Conservation (phyloP, 495 filamentous ascomycete genomes). For the Penicillium lividum region DNA sequence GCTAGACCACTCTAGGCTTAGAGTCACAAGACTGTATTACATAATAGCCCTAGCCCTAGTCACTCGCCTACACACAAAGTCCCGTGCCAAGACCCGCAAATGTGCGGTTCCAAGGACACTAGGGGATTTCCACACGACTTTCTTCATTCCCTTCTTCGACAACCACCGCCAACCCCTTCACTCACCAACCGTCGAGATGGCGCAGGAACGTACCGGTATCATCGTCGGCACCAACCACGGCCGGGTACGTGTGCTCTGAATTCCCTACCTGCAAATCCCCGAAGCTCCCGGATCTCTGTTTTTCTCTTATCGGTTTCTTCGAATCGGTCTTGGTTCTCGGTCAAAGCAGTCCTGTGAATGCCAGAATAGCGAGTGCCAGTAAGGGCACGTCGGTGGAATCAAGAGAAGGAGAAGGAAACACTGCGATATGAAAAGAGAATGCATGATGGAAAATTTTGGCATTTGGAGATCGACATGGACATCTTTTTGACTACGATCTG, state of each 20-base stretch:
- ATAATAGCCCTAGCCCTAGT: conserved; percentile 31
- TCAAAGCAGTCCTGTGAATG: conserved; percentile 2
- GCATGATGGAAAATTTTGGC: conserved; percentile 16
- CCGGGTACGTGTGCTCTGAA: conserved; percentile 65
- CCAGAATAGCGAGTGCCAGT: not conserved
- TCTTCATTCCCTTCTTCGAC: conserved; percentile 39
- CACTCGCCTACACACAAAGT: conserved; percentile 38
- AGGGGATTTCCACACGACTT: conserved; percentile 40
- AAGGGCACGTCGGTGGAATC: conserved; percentile 5
- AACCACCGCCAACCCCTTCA: conserved; percentile 49
- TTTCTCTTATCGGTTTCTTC: conserved; percentile 21
- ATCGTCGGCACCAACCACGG: conserved; percentile 84
- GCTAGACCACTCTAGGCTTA: conserved; percentile 8
- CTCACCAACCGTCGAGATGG: conserved; percentile 55
- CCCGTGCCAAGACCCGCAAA: conserved; percentile 35
- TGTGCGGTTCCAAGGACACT: conserved; percentile 36
- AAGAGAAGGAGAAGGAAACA: conserved; percentile 1
- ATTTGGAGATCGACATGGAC: conserved; percentile 8
- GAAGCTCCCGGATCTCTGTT: conserved; percentile 18
- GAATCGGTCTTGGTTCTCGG: conserved; percentile 10
- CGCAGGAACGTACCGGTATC: conserved; percentile 71
- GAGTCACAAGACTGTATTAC: not conserved
- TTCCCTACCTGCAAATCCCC: conserved; percentile 7
- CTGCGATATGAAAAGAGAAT: not conserved
- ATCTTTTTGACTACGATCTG: conserved; percentile 11